phyloP scores from a whole-genome alignment of 2,329 filamentous ascomycete species.

The Neofusicoccum sp. region DNA sequence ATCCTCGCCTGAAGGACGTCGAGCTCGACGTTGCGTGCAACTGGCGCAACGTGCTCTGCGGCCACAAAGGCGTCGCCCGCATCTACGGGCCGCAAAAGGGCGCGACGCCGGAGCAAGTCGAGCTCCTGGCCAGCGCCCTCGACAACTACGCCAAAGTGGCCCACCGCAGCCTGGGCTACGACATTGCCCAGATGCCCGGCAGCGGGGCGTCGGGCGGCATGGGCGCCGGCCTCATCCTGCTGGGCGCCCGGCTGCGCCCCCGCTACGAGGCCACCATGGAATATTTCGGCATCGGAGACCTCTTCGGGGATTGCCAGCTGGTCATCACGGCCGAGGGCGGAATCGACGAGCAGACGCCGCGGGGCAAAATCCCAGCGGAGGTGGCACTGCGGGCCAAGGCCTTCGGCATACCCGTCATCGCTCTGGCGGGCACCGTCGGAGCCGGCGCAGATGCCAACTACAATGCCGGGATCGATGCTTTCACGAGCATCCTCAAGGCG shows the following conservation, averaged over 20 bases:
- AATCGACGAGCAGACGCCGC: constrained; percentile 52
- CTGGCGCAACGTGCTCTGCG: constrained; percentile 53
- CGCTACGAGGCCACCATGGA: constrained; percentile 52
- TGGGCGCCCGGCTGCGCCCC: constrained; percentile 48
- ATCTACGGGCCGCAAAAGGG: constrained; percentile 56
- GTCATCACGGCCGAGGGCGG: constrained; percentile 55
- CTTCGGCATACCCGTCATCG: constrained; percentile 48
- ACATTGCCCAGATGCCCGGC: constrained; percentile 43
- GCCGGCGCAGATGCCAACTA: constrained; percentile 31
- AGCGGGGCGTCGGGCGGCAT: constrained; percentile 54
- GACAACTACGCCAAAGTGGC: constrained; percentile 43
- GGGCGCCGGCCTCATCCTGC: constrained; percentile 50
- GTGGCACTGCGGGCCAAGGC: constrained; percentile 49
- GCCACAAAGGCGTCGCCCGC: constrained; percentile 48
- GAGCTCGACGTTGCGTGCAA: constrained; percentile 53
- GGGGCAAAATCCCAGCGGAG: constrained; percentile 55
- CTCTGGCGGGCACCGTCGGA: constrained; percentile 31
- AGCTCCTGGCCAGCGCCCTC: constrained; percentile 44
- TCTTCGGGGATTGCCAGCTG: constrained; percentile 50
- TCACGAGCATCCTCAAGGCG: constrained; percentile 35
- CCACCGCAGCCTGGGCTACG: constrained; percentile 32
- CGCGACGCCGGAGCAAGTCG: constrained; percentile 44
- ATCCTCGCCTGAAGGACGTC: constrained; percentile 38
- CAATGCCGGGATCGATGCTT: constrained; percentile 34
- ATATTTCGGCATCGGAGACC: constrained; percentile 48